Conservation (phyloP, 345 rosid species). For the Gossypium thurberi region DNA sequence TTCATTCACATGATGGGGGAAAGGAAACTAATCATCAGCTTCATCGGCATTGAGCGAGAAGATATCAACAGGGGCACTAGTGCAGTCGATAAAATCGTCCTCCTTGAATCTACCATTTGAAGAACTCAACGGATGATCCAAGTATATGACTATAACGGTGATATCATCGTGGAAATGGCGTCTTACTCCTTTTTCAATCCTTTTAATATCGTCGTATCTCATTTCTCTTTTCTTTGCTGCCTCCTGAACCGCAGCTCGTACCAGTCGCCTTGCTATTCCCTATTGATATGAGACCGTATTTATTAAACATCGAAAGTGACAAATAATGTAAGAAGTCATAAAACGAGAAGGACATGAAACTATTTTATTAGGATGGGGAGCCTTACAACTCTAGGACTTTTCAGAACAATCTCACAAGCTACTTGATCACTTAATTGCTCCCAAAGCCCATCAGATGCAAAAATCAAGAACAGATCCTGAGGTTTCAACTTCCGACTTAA, state of each 20-base stretch:
- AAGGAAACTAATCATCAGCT: conserved; percentile 10
- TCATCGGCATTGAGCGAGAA: conserved; percentile 31
- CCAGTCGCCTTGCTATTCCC: conserved; percentile 58
- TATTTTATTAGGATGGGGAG: neutral
- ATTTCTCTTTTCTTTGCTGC: conserved; percentile 56
- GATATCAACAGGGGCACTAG: conserved; percentile 39
- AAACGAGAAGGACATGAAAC: neutral
- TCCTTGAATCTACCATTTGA: conserved; percentile 22
- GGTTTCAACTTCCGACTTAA: conserved; percentile 30
- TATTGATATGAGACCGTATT: conserved; percentile 1
- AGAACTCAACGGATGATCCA: conserved; percentile 33
- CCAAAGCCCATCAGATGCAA: conserved; percentile 60
- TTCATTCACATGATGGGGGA: neutral
- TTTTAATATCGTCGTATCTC: conserved; percentile 36
- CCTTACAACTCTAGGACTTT: conserved; percentile 37
- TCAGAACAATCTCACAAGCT: conserved; percentile 36
- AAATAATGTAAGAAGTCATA: neutral
- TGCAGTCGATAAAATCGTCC: conserved; percentile 20
- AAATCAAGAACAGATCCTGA: conserved; percentile 37
- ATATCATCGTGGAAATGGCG: conserved; percentile 68
- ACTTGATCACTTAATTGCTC: conserved; percentile 47
- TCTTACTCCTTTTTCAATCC: conserved; percentile 38
- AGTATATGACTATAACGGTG: conserved; percentile 47
- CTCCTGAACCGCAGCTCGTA: conserved; percentile 44
- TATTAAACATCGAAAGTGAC: neutral